These are phyloP conservation scores for Misopates orontium DNA, from an alignment of 257 asterid species.

Conservation along the genomic window DNA sequence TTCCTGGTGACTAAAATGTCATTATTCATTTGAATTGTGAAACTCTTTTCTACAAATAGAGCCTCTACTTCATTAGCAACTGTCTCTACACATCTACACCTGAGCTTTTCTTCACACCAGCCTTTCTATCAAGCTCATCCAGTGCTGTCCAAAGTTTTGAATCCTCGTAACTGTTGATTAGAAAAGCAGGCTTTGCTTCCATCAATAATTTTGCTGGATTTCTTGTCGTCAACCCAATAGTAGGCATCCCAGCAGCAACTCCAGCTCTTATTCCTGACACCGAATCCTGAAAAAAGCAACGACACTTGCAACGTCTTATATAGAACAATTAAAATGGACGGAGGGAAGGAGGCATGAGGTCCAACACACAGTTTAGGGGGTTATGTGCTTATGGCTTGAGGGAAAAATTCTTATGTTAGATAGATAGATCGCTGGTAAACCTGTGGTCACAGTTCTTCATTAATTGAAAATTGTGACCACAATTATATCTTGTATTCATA, in stretches of 20 bases:
- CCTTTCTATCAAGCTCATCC: slow-evolving; percentile 60
- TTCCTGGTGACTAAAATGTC: no score
- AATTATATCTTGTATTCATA: no score
- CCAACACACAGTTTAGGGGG: no score
- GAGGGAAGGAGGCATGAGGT: no score
- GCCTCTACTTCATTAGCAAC: no score
- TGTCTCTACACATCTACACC: background rate
- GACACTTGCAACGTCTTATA: background rate
- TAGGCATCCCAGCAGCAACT: slow-evolving; percentile 88
- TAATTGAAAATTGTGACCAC: no score
- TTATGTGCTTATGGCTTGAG: no score
- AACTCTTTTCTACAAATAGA: no score
- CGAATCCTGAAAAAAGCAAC: slow-evolving; percentile 64
- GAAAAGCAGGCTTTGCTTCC: slow-evolving; percentile 82
- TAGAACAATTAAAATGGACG: background rate
- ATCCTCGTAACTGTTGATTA: slow-evolving; percentile 83
- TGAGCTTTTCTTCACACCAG: background rate
- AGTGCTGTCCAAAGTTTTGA: slow-evolving; percentile 78
- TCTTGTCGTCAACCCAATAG: slow-evolving; percentile 78
- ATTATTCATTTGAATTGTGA: no score
- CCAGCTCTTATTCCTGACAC: slow-evolving; percentile 94
- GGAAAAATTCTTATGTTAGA: no score
- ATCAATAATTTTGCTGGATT: slow-evolving; percentile 66
- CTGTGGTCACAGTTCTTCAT: no score
- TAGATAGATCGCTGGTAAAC: no score